These are phyloP conservation scores for Suhomyces sp. DNA, from an alignment of 805 yeast species.

Conservation along the genomic window DNA sequence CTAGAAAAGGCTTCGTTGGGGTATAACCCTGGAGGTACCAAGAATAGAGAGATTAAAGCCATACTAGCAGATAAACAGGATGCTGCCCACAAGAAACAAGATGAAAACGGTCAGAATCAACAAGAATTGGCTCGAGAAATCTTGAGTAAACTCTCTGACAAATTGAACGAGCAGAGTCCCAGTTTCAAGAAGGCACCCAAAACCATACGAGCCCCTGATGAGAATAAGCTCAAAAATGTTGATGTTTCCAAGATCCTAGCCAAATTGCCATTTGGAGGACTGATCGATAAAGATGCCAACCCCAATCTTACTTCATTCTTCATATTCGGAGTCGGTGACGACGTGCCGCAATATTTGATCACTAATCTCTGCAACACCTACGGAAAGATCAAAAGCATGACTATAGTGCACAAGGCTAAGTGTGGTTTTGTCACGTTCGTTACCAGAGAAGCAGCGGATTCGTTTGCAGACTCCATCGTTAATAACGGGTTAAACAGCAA, in stretches of 20 bases:
- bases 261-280: constrained; percentile 68
- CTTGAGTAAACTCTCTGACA: constrained; percentile 47
- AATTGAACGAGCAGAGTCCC: constrained; percentile 18
- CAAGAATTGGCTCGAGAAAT: constrained; percentile 47
- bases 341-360: constrained; percentile 63
- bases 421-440: constrained; percentile 64
- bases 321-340: constrained; percentile 69
- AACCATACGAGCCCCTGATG: constrained; percentile 4
- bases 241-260: constrained; percentile 55
- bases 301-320: constrained; percentile 57
- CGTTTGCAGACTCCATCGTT: constrained; percentile 24
- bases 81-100: constrained; percentile 43
- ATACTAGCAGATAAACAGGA: constrained; percentile 48
- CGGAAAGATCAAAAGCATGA: constrained; percentile 50
- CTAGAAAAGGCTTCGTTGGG: constrained; percentile 15
- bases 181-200: constrained; percentile 10
- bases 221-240: constrained; percentile 22
- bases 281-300: constrained; percentile 44
- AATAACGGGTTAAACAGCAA: constrained; percentile 27
- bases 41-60: constrained; percentile 38
- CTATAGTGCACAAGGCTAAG: constrained; percentile 55
- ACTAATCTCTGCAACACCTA: constrained; percentile 46
- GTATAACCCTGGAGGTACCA: constrained; percentile 19
- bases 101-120: constrained; percentile 12
- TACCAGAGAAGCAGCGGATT: constrained; percentile 51